A percentile compares a stretch with the other conserved stretches of the same genome.
Conservation (phyloP, 345 rosid genomes). For the Eucalyptus leucophloia region DNA sequence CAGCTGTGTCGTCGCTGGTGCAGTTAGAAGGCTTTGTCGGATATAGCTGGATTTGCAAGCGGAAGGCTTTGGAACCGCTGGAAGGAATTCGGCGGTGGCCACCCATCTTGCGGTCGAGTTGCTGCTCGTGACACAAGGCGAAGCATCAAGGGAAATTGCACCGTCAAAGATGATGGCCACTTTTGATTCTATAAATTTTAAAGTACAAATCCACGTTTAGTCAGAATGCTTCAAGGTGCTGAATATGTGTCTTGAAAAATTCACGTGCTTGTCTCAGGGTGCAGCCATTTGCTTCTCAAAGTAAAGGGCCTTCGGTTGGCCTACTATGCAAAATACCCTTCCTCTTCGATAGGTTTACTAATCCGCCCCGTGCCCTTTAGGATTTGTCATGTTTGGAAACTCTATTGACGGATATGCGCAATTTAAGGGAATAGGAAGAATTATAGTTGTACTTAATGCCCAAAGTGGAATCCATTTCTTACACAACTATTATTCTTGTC, state of each 20-base stretch:
- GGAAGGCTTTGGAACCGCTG: background rate
- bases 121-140: no score
- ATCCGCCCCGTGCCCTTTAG: background rate
- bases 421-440: background rate
- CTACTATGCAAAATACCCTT: background rate
- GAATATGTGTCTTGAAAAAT: no score
- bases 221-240: no score
- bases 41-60: background rate
- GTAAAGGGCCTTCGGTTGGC: background rate
- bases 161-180: no score
- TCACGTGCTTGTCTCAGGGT: no score
- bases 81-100: background rate
- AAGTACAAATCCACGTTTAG: no score
- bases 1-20: background rate
- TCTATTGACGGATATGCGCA: accelerated
- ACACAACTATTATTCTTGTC: background rate
- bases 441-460: background rate
- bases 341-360: background rate
- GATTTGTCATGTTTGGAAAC: background rate
- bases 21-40: background rate
- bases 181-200: no score
- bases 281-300: background rate
- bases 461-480: background rate
- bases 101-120: background rate
- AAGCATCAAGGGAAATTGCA: no score